These are phyloP conservation scores for Bruguiera sexangula DNA, from an alignment of 345 rosid genomes.

Conservation along the genomic window DNA sequence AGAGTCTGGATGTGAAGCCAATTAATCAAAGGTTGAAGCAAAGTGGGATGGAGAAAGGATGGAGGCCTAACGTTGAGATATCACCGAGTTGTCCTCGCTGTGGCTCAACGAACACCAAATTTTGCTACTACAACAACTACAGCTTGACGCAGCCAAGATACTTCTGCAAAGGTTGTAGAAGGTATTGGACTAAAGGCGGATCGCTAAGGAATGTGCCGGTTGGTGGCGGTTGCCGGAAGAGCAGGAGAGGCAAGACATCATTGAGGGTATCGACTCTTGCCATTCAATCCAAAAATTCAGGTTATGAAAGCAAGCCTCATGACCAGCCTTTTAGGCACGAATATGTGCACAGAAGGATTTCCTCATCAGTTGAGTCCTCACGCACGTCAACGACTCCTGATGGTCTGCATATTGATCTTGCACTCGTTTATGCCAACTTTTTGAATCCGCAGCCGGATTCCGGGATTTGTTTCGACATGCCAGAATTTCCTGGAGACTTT, in stretches of 20 bases:
- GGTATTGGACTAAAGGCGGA: slow-evolving; percentile 72
- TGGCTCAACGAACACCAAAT: slow-evolving; percentile 58
- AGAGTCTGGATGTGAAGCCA: not conserved
- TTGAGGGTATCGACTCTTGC: slow-evolving; percentile 20
- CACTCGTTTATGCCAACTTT: slow-evolving; percentile 54
- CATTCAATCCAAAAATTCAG: slow-evolving; percentile 11
- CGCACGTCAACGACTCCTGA: slow-evolving; percentile 17
- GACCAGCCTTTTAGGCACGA: not conserved
- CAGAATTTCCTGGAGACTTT: slow-evolving; percentile 23
- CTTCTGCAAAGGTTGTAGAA: slow-evolving; percentile 63
- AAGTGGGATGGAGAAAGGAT: slow-evolving; percentile 44
- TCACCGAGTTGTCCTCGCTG: slow-evolving; percentile 65
- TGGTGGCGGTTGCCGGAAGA: slow-evolving; percentile 60
- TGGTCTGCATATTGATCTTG: slow-evolving; percentile 48
- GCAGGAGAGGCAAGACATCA: slow-evolving; percentile 43
- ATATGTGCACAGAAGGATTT: slow-evolving; percentile 8
- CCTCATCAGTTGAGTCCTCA: slow-evolving; percentile 21
- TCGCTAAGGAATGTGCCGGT: slow-evolving; percentile 56
- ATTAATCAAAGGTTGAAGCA: slow-evolving; percentile 6
- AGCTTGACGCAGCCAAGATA: slow-evolving; percentile 63
- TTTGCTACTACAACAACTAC: slow-evolving; percentile 69
- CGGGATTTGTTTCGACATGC: slow-evolving; percentile 13
- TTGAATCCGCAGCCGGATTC: slow-evolving; percentile 40
- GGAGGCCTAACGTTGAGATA: slow-evolving; percentile 45
- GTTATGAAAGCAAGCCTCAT: slow-evolving; percentile 2